Percentiles rank a stretch among this genome's conserved stretches.
These are phyloP conservation scores for Hypoxylon sp. DNA, from an alignment of 2,329 filamentous ascomycete species.

Conservation along the genomic window DNA sequence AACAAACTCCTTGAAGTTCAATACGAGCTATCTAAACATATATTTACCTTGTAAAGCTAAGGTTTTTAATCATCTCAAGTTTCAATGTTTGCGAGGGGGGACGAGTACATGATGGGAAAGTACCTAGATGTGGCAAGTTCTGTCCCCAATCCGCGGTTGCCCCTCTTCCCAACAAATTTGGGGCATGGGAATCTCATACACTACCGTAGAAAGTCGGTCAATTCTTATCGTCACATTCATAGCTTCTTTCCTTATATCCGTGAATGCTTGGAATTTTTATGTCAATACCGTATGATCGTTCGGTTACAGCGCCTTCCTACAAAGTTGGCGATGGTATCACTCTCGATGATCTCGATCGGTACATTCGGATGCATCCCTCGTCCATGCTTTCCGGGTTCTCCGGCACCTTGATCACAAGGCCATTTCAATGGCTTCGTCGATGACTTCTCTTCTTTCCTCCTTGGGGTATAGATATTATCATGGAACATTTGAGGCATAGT, in stretches of 20 bases:
- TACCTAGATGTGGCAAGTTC: slow-evolving; percentile 15
- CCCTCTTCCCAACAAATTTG: slow-evolving; percentile 41
- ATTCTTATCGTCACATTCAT: neutral
- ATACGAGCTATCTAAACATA: neutral
- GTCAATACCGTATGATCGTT: neutral
- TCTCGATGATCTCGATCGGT: neutral
- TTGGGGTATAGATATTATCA: neutral
- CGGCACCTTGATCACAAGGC: neutral
- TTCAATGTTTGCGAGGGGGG: neutral
- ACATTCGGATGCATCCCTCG: neutral
- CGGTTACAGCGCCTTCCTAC: too few species aligned
- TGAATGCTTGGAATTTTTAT: neutral
- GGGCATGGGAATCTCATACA: slow-evolving; percentile 4
- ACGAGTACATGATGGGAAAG: neutral
- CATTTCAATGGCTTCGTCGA: neutral
- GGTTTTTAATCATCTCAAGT: neutral
- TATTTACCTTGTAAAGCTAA: neutral
- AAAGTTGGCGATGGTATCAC: too few species aligned
- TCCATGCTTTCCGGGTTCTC: slow-evolving; percentile 2
- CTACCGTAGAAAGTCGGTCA: slow-evolving; percentile 1
- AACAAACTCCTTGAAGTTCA: neutral
- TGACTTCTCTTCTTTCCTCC: neutral
- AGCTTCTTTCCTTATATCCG: slow-evolving; percentile 1
- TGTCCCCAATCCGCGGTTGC: slow-evolving; percentile 17
- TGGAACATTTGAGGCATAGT: neutral